phyloP scores from a whole-genome alignment of 2,329 filamentous ascomycete genomes.

The Phaeomoniella chlamydospora region DNA sequence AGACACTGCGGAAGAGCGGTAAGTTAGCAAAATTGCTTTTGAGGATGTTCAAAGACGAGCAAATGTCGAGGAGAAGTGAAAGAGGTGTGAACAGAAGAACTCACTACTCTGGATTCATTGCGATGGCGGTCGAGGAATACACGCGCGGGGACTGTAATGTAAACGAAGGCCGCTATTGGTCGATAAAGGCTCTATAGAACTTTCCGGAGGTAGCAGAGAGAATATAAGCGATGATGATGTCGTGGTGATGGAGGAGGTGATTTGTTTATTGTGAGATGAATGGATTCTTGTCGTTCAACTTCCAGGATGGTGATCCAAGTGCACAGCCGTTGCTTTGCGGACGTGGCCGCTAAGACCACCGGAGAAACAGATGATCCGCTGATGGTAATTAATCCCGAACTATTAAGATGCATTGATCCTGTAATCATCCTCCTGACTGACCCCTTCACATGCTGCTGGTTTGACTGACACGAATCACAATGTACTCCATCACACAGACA shows the following conservation, averaged over 20 bases:
- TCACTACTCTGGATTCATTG: conserved; percentile 36
- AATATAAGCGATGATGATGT: neutral
- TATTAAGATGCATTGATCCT: neutral
- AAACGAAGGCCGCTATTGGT: neutral
- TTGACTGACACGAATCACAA: too few species aligned
- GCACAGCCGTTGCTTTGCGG: neutral
- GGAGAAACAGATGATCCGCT: neutral
- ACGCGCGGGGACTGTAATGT: neutral
- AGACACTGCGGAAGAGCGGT: neutral
- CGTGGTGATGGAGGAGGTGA: neutral
- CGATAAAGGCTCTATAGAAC: neutral
- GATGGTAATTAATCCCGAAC: neutral
- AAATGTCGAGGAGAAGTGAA: neutral
- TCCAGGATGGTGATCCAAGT: neutral
- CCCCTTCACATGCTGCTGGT: too few species aligned
- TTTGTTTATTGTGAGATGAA: conserved; percentile 1
- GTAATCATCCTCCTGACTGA: neutral
- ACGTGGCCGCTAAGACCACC: neutral
- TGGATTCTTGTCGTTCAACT: neutral
- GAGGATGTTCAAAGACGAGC: neutral
- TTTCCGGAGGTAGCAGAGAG: too few species aligned
- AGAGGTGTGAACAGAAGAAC: conserved; percentile 9
- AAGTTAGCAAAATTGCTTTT: neutral
- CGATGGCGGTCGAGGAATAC: conserved; percentile 11
- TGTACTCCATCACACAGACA: too few species aligned